phyloP scores from a whole-genome alignment of 73 alveolate species.

The Paramecium sexaurelia region DNA sequence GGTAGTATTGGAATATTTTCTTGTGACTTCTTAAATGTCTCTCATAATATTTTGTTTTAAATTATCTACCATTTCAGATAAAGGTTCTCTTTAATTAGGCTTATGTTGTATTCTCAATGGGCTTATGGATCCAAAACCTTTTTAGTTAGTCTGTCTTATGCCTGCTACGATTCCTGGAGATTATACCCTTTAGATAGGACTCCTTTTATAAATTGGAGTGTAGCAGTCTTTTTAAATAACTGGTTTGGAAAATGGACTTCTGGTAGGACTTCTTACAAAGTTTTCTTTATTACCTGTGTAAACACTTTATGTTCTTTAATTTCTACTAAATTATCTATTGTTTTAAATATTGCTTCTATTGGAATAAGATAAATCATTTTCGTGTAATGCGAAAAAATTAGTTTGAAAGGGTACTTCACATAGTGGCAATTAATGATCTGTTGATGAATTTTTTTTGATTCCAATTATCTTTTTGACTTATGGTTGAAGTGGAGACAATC shows the following conservation, averaged over 20 bases:
- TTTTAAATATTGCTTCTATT: slow-evolving; percentile 36
- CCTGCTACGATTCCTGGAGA: background rate
- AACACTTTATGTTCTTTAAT: slow-evolving; percentile 42
- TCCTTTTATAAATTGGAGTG: slow-evolving; percentile 12
- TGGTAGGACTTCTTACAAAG: background rate
- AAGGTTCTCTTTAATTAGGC: background rate
- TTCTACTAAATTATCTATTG: slow-evolving; percentile 42
- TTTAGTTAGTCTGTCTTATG: background rate
- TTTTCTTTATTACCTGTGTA: slow-evolving; percentile 35
- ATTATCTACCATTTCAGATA: slow-evolving; percentile 19
- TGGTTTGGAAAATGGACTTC: slow-evolving; percentile 19
- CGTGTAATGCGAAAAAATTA: slow-evolving; percentile 2
- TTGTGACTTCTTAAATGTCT: slow-evolving; percentile 34
- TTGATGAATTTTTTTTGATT: slow-evolving; percentile 13
- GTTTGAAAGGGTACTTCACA: slow-evolving; percentile 56
- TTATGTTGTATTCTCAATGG: slow-evolving; percentile 2
- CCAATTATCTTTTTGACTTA: slow-evolving; percentile 5
- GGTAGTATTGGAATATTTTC: background rate
- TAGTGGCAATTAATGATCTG: slow-evolving; percentile 1
- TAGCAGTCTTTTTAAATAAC: background rate
- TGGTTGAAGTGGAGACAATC: slow-evolving; percentile 15
- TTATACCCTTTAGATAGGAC: slow-evolving; percentile 14
- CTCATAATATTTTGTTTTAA: slow-evolving; percentile 48
- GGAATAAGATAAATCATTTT: background rate
- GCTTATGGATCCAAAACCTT: slow-evolving; percentile 36